These are phyloP conservation scores for Delonix regia DNA, from an alignment of 306 rosid species.

Conservation along the genomic window DNA sequence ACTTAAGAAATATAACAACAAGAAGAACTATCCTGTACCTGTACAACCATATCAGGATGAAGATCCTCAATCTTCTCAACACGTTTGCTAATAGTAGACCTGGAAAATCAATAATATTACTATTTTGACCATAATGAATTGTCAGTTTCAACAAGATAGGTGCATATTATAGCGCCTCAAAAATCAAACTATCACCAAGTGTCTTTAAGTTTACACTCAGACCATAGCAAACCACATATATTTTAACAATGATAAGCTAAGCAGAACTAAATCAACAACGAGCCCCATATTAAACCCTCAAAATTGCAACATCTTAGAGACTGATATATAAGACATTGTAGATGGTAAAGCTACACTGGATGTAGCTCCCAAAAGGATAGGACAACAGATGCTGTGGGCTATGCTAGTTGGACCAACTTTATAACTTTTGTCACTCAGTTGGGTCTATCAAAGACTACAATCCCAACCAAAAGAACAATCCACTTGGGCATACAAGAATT, in stretches of 20 bases:
- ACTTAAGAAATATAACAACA: background rate
- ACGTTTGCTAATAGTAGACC: constrained; percentile 42
- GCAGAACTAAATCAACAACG: background rate
- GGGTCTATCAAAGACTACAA: background rate
- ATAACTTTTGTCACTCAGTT: background rate
- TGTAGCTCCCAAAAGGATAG: background rate
- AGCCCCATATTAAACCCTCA: background rate
- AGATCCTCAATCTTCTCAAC: constrained; percentile 73
- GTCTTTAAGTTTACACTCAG: background rate
- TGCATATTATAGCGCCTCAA: background rate
- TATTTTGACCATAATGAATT: background rate
- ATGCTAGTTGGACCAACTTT: background rate
- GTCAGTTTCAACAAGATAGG: background rate
- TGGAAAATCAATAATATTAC: constrained; percentile 38
- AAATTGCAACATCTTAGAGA: background rate
- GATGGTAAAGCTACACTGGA: background rate
- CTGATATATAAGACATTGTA: background rate
- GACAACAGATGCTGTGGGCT: background rate
- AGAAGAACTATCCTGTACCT: constrained; percentile 50
- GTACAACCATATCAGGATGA: constrained; percentile 67
- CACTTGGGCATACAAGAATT: background rate
- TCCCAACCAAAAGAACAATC: background rate
- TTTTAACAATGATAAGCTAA: background rate
- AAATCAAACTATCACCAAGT: background rate
- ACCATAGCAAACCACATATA: background rate